Evolutionary conservation across 1,284 basidiomycete genomes (phyloP), one percentile per base, ranked within the genome.

Genomic region (Marasmius sp.): DNA sequence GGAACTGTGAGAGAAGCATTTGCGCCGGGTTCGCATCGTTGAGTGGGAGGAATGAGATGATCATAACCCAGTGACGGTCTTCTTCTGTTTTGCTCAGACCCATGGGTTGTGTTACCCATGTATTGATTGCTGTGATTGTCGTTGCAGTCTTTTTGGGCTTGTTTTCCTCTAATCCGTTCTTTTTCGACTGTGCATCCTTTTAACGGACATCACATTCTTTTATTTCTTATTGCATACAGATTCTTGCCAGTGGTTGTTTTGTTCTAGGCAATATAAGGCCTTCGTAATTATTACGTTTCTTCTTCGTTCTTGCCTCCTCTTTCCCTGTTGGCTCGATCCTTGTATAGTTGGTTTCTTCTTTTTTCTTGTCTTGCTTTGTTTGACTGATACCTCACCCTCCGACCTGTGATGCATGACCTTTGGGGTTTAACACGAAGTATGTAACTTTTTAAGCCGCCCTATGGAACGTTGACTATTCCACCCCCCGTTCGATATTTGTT

Each of bases 1-100:
- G 65, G 91, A 93, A 72, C 79, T 66, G 90, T 93, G 61, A 80
- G 89, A 60, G 91, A 93, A 66, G 91, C 91, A 10, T 88, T 94
- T 63, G 80, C 80, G 38, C 78, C 84, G 18, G 81, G 82, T 37
- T 85, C 85, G n/a, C 81, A 86, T 66, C 80, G 80, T 63, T 82
- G 70, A 74, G 64, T 52, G 27, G 16, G 50, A 12, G 10, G 12
- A 34, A 5, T n/a, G 20, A 33, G 50, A 41, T 41, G 6, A 16
- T 52, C 22, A 33, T 27, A 16, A 9, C 16, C 39, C 16, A 16
- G 9, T 41, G 39, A 41, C 16, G 9, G 9, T 41, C 16, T 41
- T 41, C 16, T 41, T 41, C 39, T 41, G 9, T 41, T 41, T 41
- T 41, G 9, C 16, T 41, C 14, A 16, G 6, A n/a, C n/a, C n/a